A percentile compares a stretch with the other conserved stretches of the same genome.
Conservation (phyloP, 2,329 filamentous ascomycete species). For the Dothiorella sarmentorum region DNA sequence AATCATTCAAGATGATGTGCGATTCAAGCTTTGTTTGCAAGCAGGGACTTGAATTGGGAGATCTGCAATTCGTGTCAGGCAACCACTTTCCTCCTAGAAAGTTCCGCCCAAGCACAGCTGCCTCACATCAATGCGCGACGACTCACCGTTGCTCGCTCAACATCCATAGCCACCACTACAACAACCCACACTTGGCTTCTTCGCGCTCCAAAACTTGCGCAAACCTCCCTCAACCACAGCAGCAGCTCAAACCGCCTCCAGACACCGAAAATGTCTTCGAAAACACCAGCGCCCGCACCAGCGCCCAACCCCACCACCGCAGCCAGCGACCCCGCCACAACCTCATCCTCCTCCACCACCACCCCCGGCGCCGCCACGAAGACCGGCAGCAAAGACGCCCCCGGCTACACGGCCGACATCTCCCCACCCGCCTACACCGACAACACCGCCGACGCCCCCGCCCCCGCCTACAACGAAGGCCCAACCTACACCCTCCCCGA, state of each 20-base stretch:
- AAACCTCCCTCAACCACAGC: neutral
- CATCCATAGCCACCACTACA: neutral
- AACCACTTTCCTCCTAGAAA: neutral
- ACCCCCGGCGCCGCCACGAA: neutral
- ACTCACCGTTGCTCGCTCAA: neutral
- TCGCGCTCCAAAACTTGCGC: neutral
- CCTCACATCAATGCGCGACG: neutral
- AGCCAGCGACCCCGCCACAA: neutral
- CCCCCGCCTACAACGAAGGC: neutral
- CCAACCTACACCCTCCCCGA: neutral
- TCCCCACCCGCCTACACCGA: neutral
- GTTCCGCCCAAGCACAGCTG: neutral
- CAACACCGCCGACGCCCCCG: no score
- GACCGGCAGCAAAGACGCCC: neutral
- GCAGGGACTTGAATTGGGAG: no score
- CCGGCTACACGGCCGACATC: slow-evolving; percentile 1
- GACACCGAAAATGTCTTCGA: neutral
- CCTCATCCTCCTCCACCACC: neutral
- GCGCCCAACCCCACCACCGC: neutral
- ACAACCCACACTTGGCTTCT: neutral
- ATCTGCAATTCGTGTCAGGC: no score
- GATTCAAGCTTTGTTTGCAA: no score
- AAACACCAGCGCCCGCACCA: neutral
- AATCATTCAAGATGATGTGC: no score
- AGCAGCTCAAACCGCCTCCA: neutral